A percentile compares a stretch with the other conserved stretches of the same genome.
Conservation (phyloP, 2,329 filamentous ascomycete species). For the Cladophialophora chaetospira region DNA sequence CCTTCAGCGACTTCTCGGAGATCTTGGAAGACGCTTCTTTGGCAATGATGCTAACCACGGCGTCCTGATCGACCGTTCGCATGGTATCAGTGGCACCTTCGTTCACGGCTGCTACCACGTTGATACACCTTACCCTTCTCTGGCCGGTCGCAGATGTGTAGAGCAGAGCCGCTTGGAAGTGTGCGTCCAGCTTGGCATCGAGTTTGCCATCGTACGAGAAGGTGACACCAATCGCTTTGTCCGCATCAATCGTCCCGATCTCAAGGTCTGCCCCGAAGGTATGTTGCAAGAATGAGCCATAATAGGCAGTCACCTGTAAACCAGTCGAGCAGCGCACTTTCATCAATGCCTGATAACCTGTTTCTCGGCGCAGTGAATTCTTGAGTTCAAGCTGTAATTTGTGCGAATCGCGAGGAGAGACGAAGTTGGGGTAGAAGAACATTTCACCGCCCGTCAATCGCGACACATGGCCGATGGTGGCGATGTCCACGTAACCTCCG, state of each 20-base stretch:
- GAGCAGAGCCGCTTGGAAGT: slow-evolving; percentile 92
- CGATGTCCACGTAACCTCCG: slow-evolving; percentile 89
- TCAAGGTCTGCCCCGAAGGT: slow-evolving; percentile 93
- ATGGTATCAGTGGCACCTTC: slow-evolving; percentile 80
- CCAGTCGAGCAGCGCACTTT: slow-evolving; percentile 98
- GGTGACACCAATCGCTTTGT: slow-evolving; percentile 87
- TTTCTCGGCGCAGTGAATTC: slow-evolving; percentile 84
- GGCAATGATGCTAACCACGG: slow-evolving; percentile 81
- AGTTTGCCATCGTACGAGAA: slow-evolving; percentile 97
- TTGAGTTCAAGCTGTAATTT: slow-evolving; percentile 83
- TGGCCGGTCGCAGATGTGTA: slow-evolving; percentile 92
- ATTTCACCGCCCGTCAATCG: slow-evolving; percentile 90
- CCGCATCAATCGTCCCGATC: slow-evolving; percentile 86
- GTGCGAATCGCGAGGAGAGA: slow-evolving; percentile 78
- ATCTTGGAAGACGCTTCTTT: slow-evolving; percentile 91
- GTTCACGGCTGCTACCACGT: slow-evolving; percentile 88
- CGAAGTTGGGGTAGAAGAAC: slow-evolving; percentile 97
- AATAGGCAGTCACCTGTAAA: slow-evolving; percentile 88
- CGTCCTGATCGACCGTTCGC: slow-evolving; percentile 95
- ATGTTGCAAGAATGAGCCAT: slow-evolving; percentile 95
- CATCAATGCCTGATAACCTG: slow-evolving; percentile 94
- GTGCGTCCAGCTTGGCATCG: slow-evolving; percentile 93
- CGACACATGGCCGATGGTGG: slow-evolving; percentile 85
- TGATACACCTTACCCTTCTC: slow-evolving; percentile 86
- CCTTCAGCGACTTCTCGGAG: slow-evolving; percentile 74